Percentiles rank a stretch among this genome's conserved stretches.
These are phyloP conservation scores for Wickerhamiella sergipiensis DNA, from an alignment of 805 yeast genomes.

Conservation along the genomic window DNA sequence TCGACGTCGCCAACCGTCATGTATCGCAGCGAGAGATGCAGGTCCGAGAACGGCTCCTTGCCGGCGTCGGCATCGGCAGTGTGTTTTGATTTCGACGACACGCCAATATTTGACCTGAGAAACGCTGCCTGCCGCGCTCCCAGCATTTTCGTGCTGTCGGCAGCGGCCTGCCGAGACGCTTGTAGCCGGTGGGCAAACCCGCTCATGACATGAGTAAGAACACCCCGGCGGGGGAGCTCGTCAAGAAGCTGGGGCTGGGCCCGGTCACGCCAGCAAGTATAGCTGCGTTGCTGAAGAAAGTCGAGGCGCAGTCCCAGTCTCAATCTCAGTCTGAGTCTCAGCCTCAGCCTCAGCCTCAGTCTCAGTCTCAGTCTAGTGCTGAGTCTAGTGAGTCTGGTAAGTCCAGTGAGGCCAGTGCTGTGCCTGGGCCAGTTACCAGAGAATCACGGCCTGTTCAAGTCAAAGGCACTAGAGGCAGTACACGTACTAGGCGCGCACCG, in stretches of 20 bases:
- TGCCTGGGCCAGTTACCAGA: too few species aligned
- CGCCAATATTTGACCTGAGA: background rate
- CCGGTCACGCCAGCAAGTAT: background rate
- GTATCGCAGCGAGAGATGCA: constrained; percentile 21
- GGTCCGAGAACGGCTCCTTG: background rate
- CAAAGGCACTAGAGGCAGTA: too few species aligned
- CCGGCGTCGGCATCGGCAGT: background rate
- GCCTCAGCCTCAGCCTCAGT: too few species aligned
- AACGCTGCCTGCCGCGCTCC: background rate
- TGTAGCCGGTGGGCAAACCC: background rate
- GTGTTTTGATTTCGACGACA: background rate
- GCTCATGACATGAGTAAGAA: background rate
- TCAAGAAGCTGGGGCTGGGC: background rate
- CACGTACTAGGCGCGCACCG: too few species aligned
- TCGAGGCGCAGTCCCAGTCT: background rate
- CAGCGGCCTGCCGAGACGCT: background rate
- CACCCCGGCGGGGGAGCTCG: background rate
- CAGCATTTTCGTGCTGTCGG: background rate
- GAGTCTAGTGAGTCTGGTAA: too few species aligned
- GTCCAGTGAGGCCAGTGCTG: too few species aligned
- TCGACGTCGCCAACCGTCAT: constrained; percentile 27
- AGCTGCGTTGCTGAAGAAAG: background rate
- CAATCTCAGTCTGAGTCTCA: too few species aligned
- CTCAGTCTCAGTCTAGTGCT: too few species aligned
- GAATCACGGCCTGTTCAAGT: too few species aligned